Evolutionary conservation across 208 protist genomes (phyloP).

Genomic region (Jaenimonas drosophilae): DNA sequence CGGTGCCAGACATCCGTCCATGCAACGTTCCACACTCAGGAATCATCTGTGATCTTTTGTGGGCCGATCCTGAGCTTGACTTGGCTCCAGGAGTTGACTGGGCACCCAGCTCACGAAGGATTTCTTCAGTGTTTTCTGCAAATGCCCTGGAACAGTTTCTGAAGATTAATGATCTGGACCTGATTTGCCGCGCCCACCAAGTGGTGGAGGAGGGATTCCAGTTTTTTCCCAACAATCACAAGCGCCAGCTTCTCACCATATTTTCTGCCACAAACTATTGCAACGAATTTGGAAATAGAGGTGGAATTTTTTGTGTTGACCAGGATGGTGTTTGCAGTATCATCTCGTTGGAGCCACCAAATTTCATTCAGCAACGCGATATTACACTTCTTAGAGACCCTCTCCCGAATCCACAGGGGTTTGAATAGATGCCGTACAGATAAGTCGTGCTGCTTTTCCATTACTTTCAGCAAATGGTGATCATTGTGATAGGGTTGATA

Average conservation of each 20-base stretch:
- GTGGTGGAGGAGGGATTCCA: conserved; percentile 99
- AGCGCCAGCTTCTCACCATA: conserved; percentile 98
- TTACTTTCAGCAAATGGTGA: too few species aligned
- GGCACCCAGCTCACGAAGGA: conserved; percentile 97
- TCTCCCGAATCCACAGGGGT: conserved; percentile 3
- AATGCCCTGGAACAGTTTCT: conserved; percentile 95
- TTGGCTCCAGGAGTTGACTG: conserved; percentile 92
- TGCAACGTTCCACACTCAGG: conserved; percentile 97
- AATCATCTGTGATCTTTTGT: conserved; percentile 98
- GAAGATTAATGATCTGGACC: conserved; percentile 95
- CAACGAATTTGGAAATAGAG: conserved; percentile 99
- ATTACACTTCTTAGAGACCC: conserved; percentile 50
- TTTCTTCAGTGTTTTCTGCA: conserved; percentile 97
- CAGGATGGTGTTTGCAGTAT: conserved; percentile 93
- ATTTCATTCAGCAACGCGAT: conserved; percentile 63
- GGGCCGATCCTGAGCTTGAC: conserved; percentile 96
- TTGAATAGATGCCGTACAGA: background rate
- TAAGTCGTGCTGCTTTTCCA: background rate
- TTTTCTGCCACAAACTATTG: conserved; percentile 99
- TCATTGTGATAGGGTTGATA: too few species aligned
- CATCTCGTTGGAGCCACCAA: conserved; percentile 86
- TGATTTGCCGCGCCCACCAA: conserved; percentile 98
- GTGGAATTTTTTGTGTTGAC: conserved; percentile 97
- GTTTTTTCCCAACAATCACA: conserved; percentile 96
- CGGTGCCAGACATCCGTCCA: conserved; percentile 93